phyloP scores from a whole-genome alignment of 768 basidiomycete species.

The Harrya chromipes region DNA sequence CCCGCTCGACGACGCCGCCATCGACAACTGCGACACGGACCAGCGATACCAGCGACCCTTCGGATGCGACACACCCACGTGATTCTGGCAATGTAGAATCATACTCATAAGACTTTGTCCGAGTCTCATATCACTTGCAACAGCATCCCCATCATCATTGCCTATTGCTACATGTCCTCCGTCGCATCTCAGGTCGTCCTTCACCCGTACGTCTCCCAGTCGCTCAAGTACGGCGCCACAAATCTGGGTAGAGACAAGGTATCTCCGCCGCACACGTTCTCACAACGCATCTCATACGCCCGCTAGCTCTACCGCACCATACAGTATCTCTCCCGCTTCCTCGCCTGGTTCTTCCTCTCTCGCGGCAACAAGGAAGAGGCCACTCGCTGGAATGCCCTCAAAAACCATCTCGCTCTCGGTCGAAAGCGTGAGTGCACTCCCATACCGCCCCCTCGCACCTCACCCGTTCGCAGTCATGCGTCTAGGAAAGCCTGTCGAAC shows the following conservation, averaged over 20 bases:
- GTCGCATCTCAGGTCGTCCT: conserved; percentile 76
- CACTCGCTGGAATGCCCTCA: conserved; percentile 78
- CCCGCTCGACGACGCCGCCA: not conserved
- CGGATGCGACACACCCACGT: conserved; percentile 24
- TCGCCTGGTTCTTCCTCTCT: conserved; percentile 75
- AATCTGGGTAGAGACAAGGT: conserved; percentile 93
- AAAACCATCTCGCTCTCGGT: conserved; percentile 76
- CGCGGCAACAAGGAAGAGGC: conserved; percentile 71
- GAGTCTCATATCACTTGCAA: not conserved
- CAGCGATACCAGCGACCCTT: too few species aligned
- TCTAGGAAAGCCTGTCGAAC: conserved; percentile 90
- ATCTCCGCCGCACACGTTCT: conserved; percentile 2
- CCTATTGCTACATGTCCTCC: conserved; percentile 27
- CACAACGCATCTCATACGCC: not conserved
- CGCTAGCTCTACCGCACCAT: conserved; percentile 79
- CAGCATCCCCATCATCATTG: conserved; percentile 13
- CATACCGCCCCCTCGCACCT: not conserved
- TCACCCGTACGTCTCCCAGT: conserved; percentile 75
- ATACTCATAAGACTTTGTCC: not conserved
- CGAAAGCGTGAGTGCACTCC: conserved; percentile 63
- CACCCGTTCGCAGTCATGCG: conserved; percentile 65
- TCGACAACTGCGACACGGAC: not conserved
- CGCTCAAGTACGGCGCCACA: conserved; percentile 73
- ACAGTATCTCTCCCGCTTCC: conserved; percentile 88
- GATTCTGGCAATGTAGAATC: conserved; percentile 20